Base-by-base conservation (phyloP, 192 early-diverging fungal species). In the Kickxella alabastrina region DNA sequence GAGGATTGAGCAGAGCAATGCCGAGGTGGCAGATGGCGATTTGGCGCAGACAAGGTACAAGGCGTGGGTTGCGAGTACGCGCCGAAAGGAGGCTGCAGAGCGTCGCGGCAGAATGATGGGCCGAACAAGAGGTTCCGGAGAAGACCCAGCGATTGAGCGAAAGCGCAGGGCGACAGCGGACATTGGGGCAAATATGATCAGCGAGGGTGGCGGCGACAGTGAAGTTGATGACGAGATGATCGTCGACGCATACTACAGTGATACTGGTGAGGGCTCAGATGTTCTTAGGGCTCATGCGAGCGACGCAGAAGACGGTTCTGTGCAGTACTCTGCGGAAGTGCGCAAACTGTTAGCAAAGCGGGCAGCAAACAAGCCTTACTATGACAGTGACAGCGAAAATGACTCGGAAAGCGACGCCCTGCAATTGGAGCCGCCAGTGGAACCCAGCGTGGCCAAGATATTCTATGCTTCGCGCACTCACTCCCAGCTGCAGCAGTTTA, bases 401-500 rank as follows among this genome's bases (percentile, higher is more conserved):
- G 52, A 61, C 12, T 32, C 35, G 12, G 27, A 52, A 2, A 34
- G 21, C 46, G 56, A 81, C 52, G 54, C 54, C 3, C 37, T 59
- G 1, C 41, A 61, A n/a, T 69, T 65, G 4, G 79, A 59, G 12
- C 54, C 67, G 19, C 70, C 73, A 10, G 79, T 81, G 58, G 83
- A 79, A 54, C 53, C 43, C 12, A 62, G 10, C 17, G 19, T 40
- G 28, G 53, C 49, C 13, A 64, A 68, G 73, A 79, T 87, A 3
- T 79, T 77, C 36, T 89, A 85, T 60, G 80, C 83, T 13, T 88
- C 85, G 15, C 80, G 86, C 32, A 90, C 91, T 13, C 95, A 98
- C 64, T 95, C 92, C 4, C 95, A 98, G 68, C 65, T 98, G 13
- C 72, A 83, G 19, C 95, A 98, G 60, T 92, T 98, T 57, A 65